phyloP scores from a whole-genome alignment of 108 stramenopile genomes.

The Cylindrotheca fusiformis region DNA sequence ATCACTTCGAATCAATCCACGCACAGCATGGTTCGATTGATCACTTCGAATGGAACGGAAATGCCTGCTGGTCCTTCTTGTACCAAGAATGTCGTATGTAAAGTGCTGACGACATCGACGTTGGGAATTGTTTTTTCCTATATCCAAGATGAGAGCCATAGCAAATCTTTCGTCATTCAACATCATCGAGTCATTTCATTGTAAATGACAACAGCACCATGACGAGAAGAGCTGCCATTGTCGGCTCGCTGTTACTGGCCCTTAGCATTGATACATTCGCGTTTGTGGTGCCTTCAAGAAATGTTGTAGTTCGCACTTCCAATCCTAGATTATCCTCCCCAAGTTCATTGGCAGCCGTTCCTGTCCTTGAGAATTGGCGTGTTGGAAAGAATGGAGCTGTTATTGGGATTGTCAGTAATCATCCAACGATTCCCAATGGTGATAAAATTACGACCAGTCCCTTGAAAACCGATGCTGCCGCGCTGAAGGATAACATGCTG shows the following conservation, averaged over 20 bases:
- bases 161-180: not conserved
- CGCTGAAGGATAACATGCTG: conserved; percentile 3
- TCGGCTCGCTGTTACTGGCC: not conserved
- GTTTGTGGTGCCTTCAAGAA: not conserved
- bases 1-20: too few species aligned
- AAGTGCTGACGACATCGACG: too few species aligned
- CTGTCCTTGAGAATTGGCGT: conserved; percentile 19
- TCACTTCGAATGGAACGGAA: too few species aligned
- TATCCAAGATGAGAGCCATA: too few species aligned
- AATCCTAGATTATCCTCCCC: not conserved
- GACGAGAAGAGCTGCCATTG: not conserved
- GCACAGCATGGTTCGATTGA: too few species aligned
- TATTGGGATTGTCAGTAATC: conserved; percentile 45
- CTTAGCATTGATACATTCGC: not conserved
- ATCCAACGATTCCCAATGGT: conserved; percentile 54
- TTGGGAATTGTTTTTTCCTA: too few species aligned
- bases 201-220: not conserved
- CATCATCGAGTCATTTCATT: not conserved
- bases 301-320: not conserved
- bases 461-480: conserved; percentile 12
- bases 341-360: not conserved
- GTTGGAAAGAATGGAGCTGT: conserved; percentile 36
- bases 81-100: too few species aligned
- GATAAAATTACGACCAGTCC: conserved; percentile 51
- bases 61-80: too few species aligned